A percentile compares a stretch with the other conserved stretches of the same genome.
Evolutionary conservation across 179 eudicot genomes (phyloP).

Genomic region (Silene noctiflora): DNA sequence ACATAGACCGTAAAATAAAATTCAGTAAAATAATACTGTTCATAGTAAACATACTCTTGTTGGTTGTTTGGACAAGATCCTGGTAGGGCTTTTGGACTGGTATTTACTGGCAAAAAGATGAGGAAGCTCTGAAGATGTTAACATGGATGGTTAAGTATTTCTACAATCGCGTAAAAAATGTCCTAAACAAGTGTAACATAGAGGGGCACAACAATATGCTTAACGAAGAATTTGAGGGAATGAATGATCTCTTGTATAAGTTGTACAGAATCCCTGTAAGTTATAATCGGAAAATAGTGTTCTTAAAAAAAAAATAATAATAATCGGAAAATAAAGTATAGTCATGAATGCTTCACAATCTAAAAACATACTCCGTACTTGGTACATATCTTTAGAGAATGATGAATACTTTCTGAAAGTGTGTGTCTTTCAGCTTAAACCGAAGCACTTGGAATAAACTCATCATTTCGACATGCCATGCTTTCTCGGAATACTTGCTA

Average conservation of each 20-base stretch:
- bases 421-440: slow-evolving; percentile 42
- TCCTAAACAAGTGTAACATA: slow-evolving; percentile 46
- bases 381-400: neutral
- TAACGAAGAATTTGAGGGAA: slow-evolving; percentile 90
- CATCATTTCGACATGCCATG: slow-evolving; percentile 94
- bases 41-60: too few species aligned
- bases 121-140: slow-evolving; percentile 57
- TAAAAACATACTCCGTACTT: too few species aligned
- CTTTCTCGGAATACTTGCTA: slow-evolving; percentile 74
- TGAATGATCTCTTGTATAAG: slow-evolving; percentile 79
- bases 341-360: too few species aligned
- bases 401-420: neutral
- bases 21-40: too few species aligned
- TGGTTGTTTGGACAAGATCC: slow-evolving; percentile 38
- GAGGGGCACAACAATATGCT: slow-evolving; percentile 55
- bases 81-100: slow-evolving; percentile 90
- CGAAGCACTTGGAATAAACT: slow-evolving; percentile 66
- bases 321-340: neutral
- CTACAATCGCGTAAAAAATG: slow-evolving; percentile 69
- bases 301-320: too few species aligned
- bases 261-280: slow-evolving; percentile 61
- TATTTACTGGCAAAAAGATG: slow-evolving; percentile 44
- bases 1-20: too few species aligned
- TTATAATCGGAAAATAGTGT: neutral
- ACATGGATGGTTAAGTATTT: slow-evolving; percentile 80